Base-by-base conservation (phyloP, 768 basidiomycete species). In the Grammothele lineata region DNA sequence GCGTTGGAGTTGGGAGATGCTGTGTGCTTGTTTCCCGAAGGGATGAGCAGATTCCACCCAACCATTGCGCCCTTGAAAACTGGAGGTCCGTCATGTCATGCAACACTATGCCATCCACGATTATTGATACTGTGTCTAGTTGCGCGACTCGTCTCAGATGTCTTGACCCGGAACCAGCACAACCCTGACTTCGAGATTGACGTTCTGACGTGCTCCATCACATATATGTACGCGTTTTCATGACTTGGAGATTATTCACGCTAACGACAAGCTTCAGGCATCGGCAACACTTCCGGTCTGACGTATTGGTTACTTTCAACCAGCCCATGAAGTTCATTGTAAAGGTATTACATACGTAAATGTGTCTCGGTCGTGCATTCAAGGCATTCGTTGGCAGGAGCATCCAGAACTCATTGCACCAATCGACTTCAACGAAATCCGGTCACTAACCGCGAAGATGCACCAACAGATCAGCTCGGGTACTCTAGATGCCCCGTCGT, bases 41-140 rank as follows among this genome's bases (percentile, higher is more conserved):
- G 92, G 1, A 76, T 83, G 69, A 90, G 87, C 58, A 73, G 89
- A 36, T 94, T 85, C 63, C 86, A 88, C 55, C 88, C 91, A 0
- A 82, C 78, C n/a, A 86, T 94, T 43, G 87, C 90, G 3, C 88
- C 91, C 3, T 63, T 94, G 41, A 91, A 90, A 63, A 92, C 91
- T 9, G 92, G 92, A 63, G 87, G 87, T 86, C 44, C 37, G 17
- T 11, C 23, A 17, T 45, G 48, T 38, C 12, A 24, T 19, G 18
- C 14, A 22, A 5, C 11, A n/a, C 30, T n/a, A n/a, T n/a, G n/a
- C n/a, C n/a, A n/a, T n/a, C n/a, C n/a, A n/a, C n/a, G 35, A 50
- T 15, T 42, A 41, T 15, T 54, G 39, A 37, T 41, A 10, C 43
- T 3, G 11, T 35, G 23, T 11, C n/a, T 37, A 89, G 91, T 89